These are phyloP conservation scores for Graphilbum fragrans DNA, from an alignment of 2,329 filamentous ascomycete genomes.

Conservation along the genomic window DNA sequence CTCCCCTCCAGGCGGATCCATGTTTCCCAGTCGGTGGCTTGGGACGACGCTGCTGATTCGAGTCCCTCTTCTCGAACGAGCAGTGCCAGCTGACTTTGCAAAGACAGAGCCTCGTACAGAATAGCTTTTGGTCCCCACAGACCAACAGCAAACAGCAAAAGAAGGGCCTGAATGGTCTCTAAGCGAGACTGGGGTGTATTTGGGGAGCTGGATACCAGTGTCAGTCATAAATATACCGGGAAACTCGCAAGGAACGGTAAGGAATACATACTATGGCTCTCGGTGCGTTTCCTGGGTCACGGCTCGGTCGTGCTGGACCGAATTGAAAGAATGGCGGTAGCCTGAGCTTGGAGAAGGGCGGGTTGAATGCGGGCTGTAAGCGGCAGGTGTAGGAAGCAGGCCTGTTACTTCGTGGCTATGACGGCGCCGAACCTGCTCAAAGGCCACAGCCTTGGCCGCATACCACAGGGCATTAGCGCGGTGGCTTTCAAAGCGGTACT, in stretches of 20 bases:
- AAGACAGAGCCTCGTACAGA: constrained; percentile 43
- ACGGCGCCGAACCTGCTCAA: constrained; percentile 45
- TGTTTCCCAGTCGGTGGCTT: constrained; percentile 40
- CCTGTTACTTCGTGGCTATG: constrained; percentile 45
- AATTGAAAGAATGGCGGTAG: constrained; percentile 46
- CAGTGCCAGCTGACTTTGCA: constrained; percentile 46
- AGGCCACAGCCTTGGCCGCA: constrained; percentile 43
- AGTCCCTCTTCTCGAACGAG: constrained; percentile 48
- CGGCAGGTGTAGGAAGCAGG: constrained; percentile 41
- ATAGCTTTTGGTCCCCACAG: constrained; percentile 51
- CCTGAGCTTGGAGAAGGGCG: constrained; percentile 44
- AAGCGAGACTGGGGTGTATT: constrained; percentile 48
- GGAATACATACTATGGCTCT: constrained; percentile 40
- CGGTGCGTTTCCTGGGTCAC: constrained; percentile 46
- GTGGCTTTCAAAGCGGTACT: constrained; percentile 51
- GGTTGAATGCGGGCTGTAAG: constrained; percentile 49
- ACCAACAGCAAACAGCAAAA: constrained; percentile 47
- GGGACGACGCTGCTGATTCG: constrained; percentile 32
- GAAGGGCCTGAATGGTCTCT: constrained; percentile 52
- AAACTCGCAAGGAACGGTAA: not conserved
- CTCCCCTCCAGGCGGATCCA: constrained; percentile 46
- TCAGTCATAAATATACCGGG: not conserved
- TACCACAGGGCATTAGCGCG: constrained; percentile 50
- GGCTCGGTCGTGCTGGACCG: constrained; percentile 43
- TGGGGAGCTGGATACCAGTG: constrained; percentile 31